Evolutionary conservation across 192 early-diverging fungal species (phyloP).

Genomic region (Oehlia diaphana): DNA sequence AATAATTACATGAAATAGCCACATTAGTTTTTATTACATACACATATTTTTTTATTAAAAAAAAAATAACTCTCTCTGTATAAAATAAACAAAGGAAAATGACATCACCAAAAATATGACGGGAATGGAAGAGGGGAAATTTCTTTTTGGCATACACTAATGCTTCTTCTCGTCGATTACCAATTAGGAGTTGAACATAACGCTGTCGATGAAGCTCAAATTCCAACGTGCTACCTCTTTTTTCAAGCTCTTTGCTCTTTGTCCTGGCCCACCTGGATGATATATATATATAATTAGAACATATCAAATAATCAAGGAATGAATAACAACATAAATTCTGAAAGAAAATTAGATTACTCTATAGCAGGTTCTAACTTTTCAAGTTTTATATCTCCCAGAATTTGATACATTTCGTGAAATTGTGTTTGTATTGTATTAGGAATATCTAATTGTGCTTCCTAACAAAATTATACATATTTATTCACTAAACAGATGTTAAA

Average conservation of each 20-base stretch:
- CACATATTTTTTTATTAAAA: background rate
- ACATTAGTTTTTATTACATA: background rate
- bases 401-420: slow-evolving; percentile 83
- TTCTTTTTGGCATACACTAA: slow-evolving; percentile 72
- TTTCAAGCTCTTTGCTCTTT: slow-evolving; percentile 57
- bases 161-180: slow-evolving; percentile 51
- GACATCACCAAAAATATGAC: slow-evolving; percentile 63
- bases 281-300: background rate
- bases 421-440: slow-evolving; percentile 53
- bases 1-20: background rate
- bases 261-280: slow-evolving; percentile 69
- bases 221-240: slow-evolving; percentile 68
- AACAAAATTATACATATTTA: background rate
- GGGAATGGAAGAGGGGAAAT: slow-evolving; percentile 64
- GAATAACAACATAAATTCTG: background rate
- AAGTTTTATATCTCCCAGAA: slow-evolving; percentile 61
- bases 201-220: slow-evolving; percentile 82
- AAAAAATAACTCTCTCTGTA: background rate
- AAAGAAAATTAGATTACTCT: slow-evolving; percentile 20
- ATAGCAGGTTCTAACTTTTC: slow-evolving; percentile 67
- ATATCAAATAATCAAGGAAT: background rate
- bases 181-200: slow-evolving; percentile 74
- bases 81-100: background rate
- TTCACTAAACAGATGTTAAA: slow-evolving; percentile 2
- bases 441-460: slow-evolving; percentile 47